Conservation (phyloP, 306 rosid genomes). For the Medicago truncatula region DNA sequence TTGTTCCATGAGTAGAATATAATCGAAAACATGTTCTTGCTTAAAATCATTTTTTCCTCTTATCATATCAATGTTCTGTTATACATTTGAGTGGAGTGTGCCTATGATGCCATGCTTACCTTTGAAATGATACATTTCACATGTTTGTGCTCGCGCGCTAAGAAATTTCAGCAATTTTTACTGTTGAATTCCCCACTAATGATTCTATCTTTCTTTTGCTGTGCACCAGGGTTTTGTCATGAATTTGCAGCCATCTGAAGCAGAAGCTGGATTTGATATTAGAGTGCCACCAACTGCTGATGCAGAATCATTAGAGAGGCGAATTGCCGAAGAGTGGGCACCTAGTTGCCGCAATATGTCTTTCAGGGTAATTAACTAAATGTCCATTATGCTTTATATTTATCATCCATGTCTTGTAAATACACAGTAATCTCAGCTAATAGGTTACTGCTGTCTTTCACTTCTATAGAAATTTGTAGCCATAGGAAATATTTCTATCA, state of each 20-base stretch:
- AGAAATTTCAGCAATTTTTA: not conserved
- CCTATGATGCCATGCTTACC: constrained; percentile 1
- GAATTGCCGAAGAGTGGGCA: constrained; percentile 81
- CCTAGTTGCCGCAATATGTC: constrained; percentile 86
- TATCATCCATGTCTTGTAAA: not conserved
- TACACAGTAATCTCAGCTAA: not conserved
- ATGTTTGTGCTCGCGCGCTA: not conserved
- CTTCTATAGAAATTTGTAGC: constrained; percentile 13
- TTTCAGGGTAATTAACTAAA: constrained; percentile 55
- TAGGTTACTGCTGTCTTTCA: not conserved
- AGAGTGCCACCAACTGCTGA: constrained; percentile 86
- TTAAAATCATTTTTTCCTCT: not conserved
- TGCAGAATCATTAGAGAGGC: constrained; percentile 57
- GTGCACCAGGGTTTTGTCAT: constrained; percentile 88
- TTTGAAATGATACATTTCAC: not conserved
- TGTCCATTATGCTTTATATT: constrained; percentile 28
- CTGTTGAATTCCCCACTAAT: constrained; percentile 5
- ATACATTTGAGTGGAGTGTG: not conserved
- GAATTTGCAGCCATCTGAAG: constrained; percentile 99
- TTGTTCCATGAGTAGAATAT: constrained; percentile 6
- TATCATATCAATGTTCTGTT: not conserved
- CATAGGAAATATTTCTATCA: constrained; percentile 4
- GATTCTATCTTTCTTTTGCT: constrained; percentile 15
- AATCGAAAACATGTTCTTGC: not conserved
- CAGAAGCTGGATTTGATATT: constrained; percentile 94